Conservation (phyloP, 495 filamentous ascomycete species). For the Tuber borchii region DNA sequence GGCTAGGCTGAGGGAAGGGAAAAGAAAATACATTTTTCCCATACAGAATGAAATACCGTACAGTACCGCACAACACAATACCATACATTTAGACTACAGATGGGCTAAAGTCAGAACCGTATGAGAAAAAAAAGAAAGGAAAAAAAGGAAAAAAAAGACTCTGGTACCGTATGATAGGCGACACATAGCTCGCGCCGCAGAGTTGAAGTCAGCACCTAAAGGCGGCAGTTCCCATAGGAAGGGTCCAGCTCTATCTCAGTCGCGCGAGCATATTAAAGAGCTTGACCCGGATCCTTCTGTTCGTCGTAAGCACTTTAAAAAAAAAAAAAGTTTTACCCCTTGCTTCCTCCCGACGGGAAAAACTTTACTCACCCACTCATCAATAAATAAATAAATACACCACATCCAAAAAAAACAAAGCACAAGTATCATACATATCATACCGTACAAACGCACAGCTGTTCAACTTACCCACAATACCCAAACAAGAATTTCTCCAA, state of each 20-base stretch:
- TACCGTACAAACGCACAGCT: background rate
- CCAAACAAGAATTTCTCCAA: background rate
- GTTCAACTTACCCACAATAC: background rate
- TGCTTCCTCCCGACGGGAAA: background rate
- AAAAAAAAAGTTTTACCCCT: background rate
- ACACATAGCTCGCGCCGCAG: background rate
- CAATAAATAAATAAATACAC: background rate
- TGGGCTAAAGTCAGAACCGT: background rate
- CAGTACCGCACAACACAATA: background rate
- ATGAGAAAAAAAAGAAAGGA: background rate
- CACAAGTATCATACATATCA: background rate
- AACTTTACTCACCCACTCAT: background rate
- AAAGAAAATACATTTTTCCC: too few species aligned
- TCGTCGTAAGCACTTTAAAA: background rate
- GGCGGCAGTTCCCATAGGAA: too few species aligned
- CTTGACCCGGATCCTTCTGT: background rate
- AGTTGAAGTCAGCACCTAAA: background rate
- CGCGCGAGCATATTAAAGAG: background rate
- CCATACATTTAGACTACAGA: background rate
- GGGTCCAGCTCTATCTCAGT: too few species aligned
- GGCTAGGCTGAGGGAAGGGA: too few species aligned
- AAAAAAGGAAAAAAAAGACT: background rate
- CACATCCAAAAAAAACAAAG: background rate
- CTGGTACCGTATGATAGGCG: background rate
- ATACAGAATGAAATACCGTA: too few species aligned